Percentiles rank a stretch among this genome's conserved stretches.
Conservation (phyloP, 2,329 filamentous ascomycete species). For the Fusarium gaditjirri region DNA sequence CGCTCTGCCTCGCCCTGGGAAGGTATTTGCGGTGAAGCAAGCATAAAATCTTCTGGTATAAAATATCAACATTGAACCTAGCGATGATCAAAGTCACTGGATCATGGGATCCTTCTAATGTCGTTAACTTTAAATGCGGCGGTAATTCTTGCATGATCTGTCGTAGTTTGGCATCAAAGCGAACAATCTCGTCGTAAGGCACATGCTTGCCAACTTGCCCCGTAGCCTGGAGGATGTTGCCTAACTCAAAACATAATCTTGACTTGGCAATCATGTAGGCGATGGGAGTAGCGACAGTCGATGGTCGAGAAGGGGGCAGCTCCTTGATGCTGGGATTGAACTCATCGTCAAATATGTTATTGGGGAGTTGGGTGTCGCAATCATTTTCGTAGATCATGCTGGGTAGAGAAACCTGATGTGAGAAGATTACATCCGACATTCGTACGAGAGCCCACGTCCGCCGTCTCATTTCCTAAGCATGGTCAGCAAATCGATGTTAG, state of each 20-base stretch:
- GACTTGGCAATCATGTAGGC: slow-evolving; percentile 83
- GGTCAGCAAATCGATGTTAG: slow-evolving; percentile 10
- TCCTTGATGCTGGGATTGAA: slow-evolving; percentile 75
- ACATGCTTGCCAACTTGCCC: slow-evolving; percentile 65
- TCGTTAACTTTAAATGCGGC: slow-evolving; percentile 79
- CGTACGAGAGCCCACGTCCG: slow-evolving; percentile 76
- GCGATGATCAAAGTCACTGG: slow-evolving; percentile 88
- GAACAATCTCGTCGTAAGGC: slow-evolving; percentile 72
- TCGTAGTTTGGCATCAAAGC: slow-evolving; percentile 69
- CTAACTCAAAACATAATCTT: slow-evolving; percentile 73
- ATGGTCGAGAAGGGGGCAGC: slow-evolving; percentile 74
- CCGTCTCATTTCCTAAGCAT: slow-evolving; percentile 72
- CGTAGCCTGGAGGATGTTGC: slow-evolving; percentile 75
- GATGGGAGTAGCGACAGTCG: slow-evolving; percentile 77
- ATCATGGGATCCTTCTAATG: slow-evolving; percentile 80
- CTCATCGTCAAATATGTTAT: slow-evolving; percentile 85
- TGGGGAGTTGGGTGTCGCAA: slow-evolving; percentile 78
- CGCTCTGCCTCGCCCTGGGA: slow-evolving; percentile 78
- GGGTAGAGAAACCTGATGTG: slow-evolving; percentile 74
- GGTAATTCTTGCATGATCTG: slow-evolving; percentile 75
- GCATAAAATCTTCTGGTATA: slow-evolving; percentile 90
- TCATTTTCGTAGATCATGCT: slow-evolving; percentile 79
- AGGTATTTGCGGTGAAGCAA: slow-evolving; percentile 91
- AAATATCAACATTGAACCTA: slow-evolving; percentile 82
- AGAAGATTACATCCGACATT: slow-evolving; percentile 80